These are phyloP conservation scores for Tricholomella constricta DNA, from an alignment of 768 basidiomycete species.

Conservation along the genomic window DNA sequence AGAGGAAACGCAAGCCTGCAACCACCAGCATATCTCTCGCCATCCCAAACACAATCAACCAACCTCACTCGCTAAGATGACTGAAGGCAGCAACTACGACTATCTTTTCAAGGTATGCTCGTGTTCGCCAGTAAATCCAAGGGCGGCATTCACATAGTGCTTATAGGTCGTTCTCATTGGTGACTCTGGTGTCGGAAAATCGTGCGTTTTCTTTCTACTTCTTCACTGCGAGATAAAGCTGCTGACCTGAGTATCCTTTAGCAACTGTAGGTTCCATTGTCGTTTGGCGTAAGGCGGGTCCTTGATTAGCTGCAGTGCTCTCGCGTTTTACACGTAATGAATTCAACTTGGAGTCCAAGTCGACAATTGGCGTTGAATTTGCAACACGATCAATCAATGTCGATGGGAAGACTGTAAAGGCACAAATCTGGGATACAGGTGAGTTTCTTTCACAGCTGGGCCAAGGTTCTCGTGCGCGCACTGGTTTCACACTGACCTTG, in stretches of 20 bases:
- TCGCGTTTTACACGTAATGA: constrained; percentile 99
- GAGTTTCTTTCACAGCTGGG: constrained; percentile 28
- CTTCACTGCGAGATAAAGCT: constrained; percentile 1
- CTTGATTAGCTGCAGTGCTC: constrained; percentile 64
- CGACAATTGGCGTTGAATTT: constrained; percentile 99
- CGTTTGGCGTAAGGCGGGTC: constrained; percentile 8
- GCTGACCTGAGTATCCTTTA: constrained; percentile 27
- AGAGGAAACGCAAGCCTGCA: constrained; percentile 15
- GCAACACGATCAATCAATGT: constrained; percentile 94
- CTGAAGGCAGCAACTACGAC: constrained; percentile 96
- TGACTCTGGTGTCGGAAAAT: constrained; percentile 99
- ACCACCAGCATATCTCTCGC: constrained; percentile 14
- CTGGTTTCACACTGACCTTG: neutral
- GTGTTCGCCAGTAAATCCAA: neutral
- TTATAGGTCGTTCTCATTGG: constrained; percentile 95
- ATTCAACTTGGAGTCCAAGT: constrained; percentile 99
- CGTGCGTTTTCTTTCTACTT: constrained; percentile 61
- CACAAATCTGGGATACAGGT: constrained; percentile 99
- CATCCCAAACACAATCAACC: constrained; percentile 24
- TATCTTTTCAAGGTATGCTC: constrained; percentile 93
- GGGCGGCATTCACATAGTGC: constrained; percentile 9
- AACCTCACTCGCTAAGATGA: constrained; percentile 49
- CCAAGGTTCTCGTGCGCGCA: neutral
- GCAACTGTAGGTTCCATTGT: constrained; percentile 57
- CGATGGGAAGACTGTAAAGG: constrained; percentile 97